Evolutionary conservation across 805 yeast species (phyloP), one percentile per base, ranked within the genome.

Genomic region (Saccharomycopsis schoenii): DNA sequence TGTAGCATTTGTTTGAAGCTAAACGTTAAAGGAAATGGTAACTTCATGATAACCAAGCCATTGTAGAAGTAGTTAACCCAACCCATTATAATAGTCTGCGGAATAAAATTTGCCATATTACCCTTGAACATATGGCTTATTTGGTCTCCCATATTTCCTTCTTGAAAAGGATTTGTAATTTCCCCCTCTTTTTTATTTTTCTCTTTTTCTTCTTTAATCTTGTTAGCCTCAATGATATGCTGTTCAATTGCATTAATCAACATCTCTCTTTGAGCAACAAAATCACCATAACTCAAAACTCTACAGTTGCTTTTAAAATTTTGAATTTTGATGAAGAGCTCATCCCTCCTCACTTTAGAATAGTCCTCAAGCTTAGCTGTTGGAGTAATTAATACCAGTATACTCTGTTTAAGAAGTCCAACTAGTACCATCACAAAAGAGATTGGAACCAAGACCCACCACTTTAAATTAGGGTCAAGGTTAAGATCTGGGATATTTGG

Each of bases 21-120:
- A 39, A 84, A 78, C 0, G 98, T 94, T 61, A 94, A 75, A 1
- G 97, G 96, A 75, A 94, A 94, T 17, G 99, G 99, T 59, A 94
- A 76, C 70, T 83, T 83, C 88, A 88, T 88, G 57, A 90, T 82
- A 15, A 92, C 85, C 65, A 91, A 90, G 0, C 97, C 97, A 14
- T 93, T 89, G 72, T 90, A 94, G 74, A 93, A 92, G 68, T 84
- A 88, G 69, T 89, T 89, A 63, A 93, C 93, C 97, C 97, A 94
- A 69, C 91, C 90, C 97, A 94, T 92, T 65, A 92, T 87, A 47
- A 92, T 72, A 0, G 97, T 89, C 74, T 94, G 98, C 1, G 98
- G 97, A 19, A 91, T 81, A 70, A 85, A 89, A 72, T 84, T 89
- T 69, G 92, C 85, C 65, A 90, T 75, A 69, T 90, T 92, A 9